A percentile compares a stretch with the other conserved stretches of the same genome.
phyloP scores from a whole-genome alignment of 1,284 basidiomycete genomes.

The Filobasidium uniguttulatum region DNA sequence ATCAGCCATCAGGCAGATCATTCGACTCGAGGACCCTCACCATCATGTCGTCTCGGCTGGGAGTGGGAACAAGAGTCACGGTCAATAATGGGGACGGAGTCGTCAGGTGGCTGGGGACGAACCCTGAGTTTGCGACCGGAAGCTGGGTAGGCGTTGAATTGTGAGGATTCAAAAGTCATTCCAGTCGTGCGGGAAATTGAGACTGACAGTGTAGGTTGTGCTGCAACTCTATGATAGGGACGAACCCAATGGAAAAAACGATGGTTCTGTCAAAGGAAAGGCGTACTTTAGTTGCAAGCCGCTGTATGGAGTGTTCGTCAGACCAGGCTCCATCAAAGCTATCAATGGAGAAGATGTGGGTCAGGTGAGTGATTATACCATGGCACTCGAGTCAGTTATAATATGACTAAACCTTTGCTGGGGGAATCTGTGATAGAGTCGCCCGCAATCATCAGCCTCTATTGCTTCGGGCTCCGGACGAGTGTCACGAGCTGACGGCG shows the following conservation, averaged over 20 bases:
- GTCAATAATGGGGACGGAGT: constrained; percentile 65
- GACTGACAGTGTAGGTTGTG: constrained; percentile 1
- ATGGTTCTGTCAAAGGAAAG: constrained; percentile 72
- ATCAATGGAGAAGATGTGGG: constrained; percentile 19
- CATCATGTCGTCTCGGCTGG: not conserved
- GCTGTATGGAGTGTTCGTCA: constrained; percentile 76
- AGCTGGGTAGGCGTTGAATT: constrained; percentile 94
- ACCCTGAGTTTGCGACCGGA: constrained; percentile 67
- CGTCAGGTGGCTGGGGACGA: constrained; percentile 73
- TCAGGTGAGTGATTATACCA: no score
- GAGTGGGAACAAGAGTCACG: constrained; percentile 41
- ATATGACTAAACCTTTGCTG: no score
- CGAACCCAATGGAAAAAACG: constrained; percentile 81
- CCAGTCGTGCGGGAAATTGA: not conserved
- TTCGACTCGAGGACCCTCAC: no score
- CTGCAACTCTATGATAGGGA: constrained; percentile 16
- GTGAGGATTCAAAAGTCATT: constrained; percentile 25
- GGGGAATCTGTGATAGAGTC: no score
- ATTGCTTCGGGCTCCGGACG: no score
- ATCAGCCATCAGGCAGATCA: no score
- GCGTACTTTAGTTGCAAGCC: constrained; percentile 71
- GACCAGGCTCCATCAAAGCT: constrained; percentile 69
- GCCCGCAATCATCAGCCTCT: no score
- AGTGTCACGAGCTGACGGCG: no score
- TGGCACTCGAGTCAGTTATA: no score